These are phyloP conservation scores for Trichoderma koningiopsis DNA, from an alignment of 2,329 filamentous ascomycete species.

Conservation along the genomic window DNA sequence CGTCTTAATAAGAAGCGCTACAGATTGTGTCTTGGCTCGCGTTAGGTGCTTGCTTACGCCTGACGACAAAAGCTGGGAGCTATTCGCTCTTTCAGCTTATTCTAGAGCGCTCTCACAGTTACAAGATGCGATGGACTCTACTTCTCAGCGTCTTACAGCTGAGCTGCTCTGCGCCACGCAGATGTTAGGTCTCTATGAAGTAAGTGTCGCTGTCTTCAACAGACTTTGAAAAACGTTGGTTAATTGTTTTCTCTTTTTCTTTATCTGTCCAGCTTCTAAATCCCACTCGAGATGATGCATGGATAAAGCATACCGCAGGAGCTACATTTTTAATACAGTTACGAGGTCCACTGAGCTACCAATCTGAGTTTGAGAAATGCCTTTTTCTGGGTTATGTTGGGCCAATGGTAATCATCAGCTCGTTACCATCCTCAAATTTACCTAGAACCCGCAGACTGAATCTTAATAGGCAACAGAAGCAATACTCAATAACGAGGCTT, in stretches of 20 bases:
- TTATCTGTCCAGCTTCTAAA: not conserved
- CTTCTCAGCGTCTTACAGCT: not conserved
- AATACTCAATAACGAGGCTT: not conserved
- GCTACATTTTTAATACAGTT: not conserved
- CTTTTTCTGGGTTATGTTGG: not conserved
- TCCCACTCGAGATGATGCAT: not conserved
- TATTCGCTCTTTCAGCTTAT: not conserved
- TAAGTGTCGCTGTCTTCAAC: not conserved
- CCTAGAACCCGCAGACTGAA: not conserved
- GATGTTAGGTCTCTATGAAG: not conserved
- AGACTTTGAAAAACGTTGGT: not conserved
- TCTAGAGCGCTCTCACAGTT: not conserved
- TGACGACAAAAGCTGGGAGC: not conserved
- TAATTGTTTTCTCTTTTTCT: not conserved
- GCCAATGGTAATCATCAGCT: not conserved
- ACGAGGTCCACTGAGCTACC: not conserved
- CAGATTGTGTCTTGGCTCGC: not conserved
- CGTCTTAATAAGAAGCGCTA: not conserved
- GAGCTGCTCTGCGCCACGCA: not conserved
- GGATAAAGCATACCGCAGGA: slow-evolving; percentile 1
- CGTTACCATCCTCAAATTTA: not conserved
- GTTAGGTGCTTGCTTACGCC: not conserved
- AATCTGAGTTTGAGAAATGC: not conserved
- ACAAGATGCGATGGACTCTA: not conserved
- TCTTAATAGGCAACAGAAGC: not conserved